phyloP scores from a whole-genome alignment of 805 yeast genomes.

The Wickerhamiella lipophila region DNA sequence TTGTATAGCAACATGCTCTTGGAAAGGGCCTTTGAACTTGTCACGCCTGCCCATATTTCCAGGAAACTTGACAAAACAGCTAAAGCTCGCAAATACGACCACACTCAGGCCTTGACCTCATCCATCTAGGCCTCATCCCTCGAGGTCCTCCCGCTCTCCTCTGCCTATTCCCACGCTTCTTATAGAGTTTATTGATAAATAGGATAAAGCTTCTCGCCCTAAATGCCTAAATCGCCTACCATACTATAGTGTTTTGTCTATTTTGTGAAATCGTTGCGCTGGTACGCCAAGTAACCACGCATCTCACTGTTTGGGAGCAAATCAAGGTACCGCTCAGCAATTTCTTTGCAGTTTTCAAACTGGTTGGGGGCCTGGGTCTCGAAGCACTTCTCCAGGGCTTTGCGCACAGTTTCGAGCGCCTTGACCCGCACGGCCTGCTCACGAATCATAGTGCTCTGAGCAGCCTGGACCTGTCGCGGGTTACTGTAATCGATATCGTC shows the following conservation, averaged over 20 bases:
- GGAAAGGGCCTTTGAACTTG: no score
- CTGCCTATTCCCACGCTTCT: no score
- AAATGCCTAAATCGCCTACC: no score
- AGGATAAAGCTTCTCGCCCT: neutral
- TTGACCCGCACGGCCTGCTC: slow-evolving; percentile 68
- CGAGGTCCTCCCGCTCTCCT: no score
- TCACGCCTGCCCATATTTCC: slow-evolving; percentile 34
- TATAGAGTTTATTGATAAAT: neutral
- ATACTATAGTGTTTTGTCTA: slow-evolving; percentile 20
- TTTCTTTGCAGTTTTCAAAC: slow-evolving; percentile 65
- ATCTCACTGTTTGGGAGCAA: slow-evolving; percentile 58
- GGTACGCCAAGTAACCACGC: slow-evolving; percentile 71
- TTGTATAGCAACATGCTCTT: no score
- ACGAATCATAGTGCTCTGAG: slow-evolving; percentile 65
- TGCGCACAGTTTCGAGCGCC: slow-evolving; percentile 54
- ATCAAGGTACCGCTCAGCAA: slow-evolving; percentile 55
- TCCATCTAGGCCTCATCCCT: no score
- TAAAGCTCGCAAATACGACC: slow-evolving; percentile 37
- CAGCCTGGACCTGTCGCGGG: slow-evolving; percentile 46
- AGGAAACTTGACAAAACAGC: slow-evolving; percentile 36
- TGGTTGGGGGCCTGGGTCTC: slow-evolving; percentile 51
- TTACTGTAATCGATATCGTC: slow-evolving; percentile 71
- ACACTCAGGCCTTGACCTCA: slow-evolving; percentile 44
- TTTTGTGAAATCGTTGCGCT: slow-evolving; percentile 76
- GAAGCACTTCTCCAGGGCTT: slow-evolving; percentile 63